Percentiles rank a stretch among this genome's conserved stretches.
Conservation (phyloP, 139 green algal species). For the Chlorella sp. region DNA sequence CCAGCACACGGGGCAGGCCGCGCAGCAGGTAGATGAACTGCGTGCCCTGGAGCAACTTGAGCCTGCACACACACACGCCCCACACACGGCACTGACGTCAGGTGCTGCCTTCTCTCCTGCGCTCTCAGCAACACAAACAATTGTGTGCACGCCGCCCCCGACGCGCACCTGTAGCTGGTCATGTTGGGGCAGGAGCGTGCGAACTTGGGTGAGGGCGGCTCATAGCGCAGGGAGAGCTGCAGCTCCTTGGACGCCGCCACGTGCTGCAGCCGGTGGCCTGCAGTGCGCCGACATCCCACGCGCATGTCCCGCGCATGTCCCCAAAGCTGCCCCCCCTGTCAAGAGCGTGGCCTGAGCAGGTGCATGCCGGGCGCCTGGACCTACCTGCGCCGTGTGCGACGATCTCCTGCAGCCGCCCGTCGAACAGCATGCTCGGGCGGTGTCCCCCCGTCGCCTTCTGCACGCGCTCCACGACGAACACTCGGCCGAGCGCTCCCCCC, state of each 20-base stretch:
- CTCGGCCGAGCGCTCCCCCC: background rate
- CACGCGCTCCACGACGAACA: background rate
- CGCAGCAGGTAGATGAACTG: constrained; percentile 34
- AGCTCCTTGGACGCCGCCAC: constrained; percentile 4
- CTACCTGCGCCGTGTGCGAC: background rate
- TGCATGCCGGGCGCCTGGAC: background rate
- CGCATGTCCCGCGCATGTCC: background rate
- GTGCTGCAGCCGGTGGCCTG: constrained; percentile 1
- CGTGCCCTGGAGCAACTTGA: constrained; percentile 30
- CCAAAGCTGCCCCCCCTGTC: background rate
- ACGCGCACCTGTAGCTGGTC: constrained; percentile 19
- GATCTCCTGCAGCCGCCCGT: background rate
- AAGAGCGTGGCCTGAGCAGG: background rate
- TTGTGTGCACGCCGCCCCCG: background rate
- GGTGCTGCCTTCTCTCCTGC: no score
- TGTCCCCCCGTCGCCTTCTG: background rate
- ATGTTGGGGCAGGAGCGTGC: constrained; percentile 2
- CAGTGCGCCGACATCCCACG: no score
- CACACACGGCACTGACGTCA: no score
- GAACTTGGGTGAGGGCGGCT: constrained; percentile 34
- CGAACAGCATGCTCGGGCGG: background rate
- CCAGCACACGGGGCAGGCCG: constrained; percentile 19
- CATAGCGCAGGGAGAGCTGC: constrained; percentile 28
- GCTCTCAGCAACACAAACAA: background rate
- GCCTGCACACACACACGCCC: no score